Percentiles rank a stretch among this genome's conserved stretches.
These are phyloP conservation scores for Hypoxylon sp. DNA, from an alignment of 2,329 filamentous ascomycete genomes.

Conservation along the genomic window DNA sequence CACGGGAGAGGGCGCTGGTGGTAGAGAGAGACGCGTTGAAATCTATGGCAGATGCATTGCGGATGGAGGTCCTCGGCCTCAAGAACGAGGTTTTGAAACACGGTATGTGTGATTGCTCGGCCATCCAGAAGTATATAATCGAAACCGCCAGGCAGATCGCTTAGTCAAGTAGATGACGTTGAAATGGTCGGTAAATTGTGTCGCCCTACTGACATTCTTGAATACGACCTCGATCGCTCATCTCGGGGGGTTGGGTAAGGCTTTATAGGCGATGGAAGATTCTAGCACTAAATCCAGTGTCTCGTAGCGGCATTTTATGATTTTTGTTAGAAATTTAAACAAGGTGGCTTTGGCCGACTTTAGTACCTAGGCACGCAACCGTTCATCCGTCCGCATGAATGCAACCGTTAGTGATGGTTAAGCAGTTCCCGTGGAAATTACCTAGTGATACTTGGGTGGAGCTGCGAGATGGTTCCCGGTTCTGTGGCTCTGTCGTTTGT, in stretches of 20 bases:
- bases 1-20: conserved; percentile 2
- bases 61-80: conserved; percentile 23
- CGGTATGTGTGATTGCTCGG: conserved; percentile 24
- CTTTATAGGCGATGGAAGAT: not conserved
- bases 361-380: not conserved
- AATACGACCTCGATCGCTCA: conserved; percentile 12
- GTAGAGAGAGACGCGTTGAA: conserved; percentile 23
- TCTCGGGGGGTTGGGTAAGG: not conserved
- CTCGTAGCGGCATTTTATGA: not conserved
- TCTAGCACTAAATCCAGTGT: not conserved
- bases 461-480: conserved; percentile 9
- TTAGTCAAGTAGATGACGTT: not conserved
- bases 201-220: not conserved
- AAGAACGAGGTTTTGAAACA: conserved; percentile 28
- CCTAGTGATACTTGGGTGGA: conserved; percentile 30
- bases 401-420: conserved; percentile 13
- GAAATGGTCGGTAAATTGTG: not conserved
- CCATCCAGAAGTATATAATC: conserved; percentile 27
- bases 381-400: conserved; percentile 12
- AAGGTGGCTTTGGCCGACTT: not conserved
- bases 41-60: conserved; percentile 14
- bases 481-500: conserved; percentile 30
- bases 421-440: conserved; percentile 8
- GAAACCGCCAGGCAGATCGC: conserved; percentile 22
- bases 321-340: not conserved